phyloP scores from a whole-genome alignment of 106 monocot genomes.

The Dioscorea dumetorum region DNA sequence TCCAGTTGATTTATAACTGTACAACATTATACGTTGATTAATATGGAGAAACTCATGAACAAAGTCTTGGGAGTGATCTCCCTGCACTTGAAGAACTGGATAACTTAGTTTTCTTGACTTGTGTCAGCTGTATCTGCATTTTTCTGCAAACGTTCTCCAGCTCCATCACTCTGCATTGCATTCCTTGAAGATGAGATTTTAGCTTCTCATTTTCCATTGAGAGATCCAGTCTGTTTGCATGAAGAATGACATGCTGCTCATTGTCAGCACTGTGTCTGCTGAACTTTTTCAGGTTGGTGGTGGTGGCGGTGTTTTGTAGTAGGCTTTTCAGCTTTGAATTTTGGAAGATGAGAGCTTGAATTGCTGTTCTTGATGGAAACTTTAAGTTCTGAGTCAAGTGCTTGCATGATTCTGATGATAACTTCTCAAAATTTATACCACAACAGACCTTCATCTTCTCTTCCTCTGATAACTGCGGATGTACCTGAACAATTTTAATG shows the following conservation, averaged over 20 bases:
- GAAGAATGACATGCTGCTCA: conserved; percentile 51
- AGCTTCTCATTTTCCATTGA: conserved; percentile 71
- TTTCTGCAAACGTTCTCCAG: conserved; percentile 80
- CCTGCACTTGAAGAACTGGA: conserved; percentile 9
- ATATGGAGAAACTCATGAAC: conserved; percentile 49
- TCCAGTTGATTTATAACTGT: conserved; percentile 2
- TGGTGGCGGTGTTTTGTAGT: conserved; percentile 29
- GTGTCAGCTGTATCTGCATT: conserved; percentile 77
- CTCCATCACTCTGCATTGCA: conserved; percentile 86
- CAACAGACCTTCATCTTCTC: conserved; percentile 85
- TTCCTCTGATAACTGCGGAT: conserved; percentile 53
- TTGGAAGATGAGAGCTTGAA: conserved; percentile 63
- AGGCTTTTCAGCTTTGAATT: conserved; percentile 73
- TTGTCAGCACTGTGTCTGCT: conserved; percentile 12
- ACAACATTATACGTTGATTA: background rate
- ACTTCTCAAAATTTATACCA: conserved; percentile 63
- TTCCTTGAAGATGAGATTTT: conserved; percentile 47
- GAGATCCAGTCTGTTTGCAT: conserved; percentile 52
- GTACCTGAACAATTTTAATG: conserved; percentile 37
- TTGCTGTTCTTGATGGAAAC: conserved; percentile 68
- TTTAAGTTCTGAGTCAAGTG: conserved; percentile 61
- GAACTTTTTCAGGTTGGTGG: conserved; percentile 6
- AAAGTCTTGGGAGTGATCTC: conserved; percentile 75
- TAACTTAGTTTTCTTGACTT: conserved; percentile 32
- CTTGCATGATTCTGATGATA: conserved; percentile 72